phyloP scores from a whole-genome alignment of 495 filamentous ascomycete genomes.

The Xylaria longipes region DNA sequence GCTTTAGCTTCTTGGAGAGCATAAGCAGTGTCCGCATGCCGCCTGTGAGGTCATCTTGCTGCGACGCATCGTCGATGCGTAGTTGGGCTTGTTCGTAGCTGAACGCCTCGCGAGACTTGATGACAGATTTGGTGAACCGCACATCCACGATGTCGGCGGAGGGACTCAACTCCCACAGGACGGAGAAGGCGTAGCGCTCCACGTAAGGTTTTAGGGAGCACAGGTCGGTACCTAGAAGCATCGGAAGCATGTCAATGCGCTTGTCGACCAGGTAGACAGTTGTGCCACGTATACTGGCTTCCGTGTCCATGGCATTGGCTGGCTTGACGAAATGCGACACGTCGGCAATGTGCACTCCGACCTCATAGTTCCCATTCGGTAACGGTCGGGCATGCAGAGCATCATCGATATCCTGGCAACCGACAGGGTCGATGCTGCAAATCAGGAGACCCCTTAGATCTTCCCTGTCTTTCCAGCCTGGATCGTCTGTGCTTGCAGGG shows the following conservation, averaged over 20 bases:
- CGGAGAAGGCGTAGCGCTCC: slow-evolving; percentile 95
- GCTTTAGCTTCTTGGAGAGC: slow-evolving; percentile 91
- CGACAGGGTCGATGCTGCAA: slow-evolving; percentile 96
- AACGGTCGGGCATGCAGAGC: slow-evolving; percentile 85
- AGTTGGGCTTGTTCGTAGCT: slow-evolving; percentile 96
- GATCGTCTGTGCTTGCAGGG: slow-evolving; percentile 73
- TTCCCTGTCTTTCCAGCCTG: slow-evolving; percentile 81
- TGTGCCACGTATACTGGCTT: slow-evolving; percentile 91
- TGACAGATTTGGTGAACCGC: slow-evolving; percentile 94
- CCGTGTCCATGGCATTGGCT: slow-evolving; percentile 94
- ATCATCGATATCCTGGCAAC: slow-evolving; percentile 98
- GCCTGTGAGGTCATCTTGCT: slow-evolving; percentile 84
- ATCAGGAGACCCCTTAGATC: slow-evolving; percentile 87
- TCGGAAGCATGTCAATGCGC: slow-evolving; percentile 98
- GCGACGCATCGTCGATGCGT: slow-evolving; percentile 84
- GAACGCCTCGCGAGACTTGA: slow-evolving; percentile 96
- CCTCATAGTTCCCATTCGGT: slow-evolving; percentile 93
- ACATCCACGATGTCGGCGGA: slow-evolving; percentile 83
- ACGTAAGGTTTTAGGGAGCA: slow-evolving; percentile 98
- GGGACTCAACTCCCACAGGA: slow-evolving; percentile 88
- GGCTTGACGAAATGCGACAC: slow-evolving; percentile 98
- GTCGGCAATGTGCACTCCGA: slow-evolving; percentile 98
- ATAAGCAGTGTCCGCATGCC: slow-evolving; percentile 88
- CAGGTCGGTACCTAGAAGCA: slow-evolving; percentile 91
- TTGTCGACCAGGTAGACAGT: slow-evolving; percentile 99